phyloP scores from a whole-genome alignment of 495 filamentous ascomycete species.

The Astrothelium macrocarpum region DNA sequence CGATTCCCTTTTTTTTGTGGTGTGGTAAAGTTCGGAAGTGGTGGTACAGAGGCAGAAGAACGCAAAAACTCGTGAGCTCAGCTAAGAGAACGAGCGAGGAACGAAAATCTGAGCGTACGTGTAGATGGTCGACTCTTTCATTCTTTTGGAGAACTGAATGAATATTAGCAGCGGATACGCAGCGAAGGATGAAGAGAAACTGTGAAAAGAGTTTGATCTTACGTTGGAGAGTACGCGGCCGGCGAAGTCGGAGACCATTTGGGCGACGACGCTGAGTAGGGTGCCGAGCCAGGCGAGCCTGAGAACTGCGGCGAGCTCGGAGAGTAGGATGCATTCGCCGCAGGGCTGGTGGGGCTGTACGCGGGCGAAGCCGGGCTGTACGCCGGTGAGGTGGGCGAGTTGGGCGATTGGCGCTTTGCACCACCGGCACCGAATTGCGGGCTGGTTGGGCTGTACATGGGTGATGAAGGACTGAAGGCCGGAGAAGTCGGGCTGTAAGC shows the following conservation, averaged over 20 bases:
- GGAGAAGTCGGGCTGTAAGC: constrained; percentile 69
- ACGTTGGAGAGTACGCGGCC: constrained; percentile 27
- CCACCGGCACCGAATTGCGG: constrained; percentile 22
- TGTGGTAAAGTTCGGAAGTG: not conserved
- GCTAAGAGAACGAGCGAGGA: constrained; percentile 17
- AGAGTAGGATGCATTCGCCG: constrained; percentile 31
- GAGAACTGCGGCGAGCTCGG: constrained; percentile 61
- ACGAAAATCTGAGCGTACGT: not conserved
- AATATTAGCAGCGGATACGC: not conserved
- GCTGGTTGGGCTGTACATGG: constrained; percentile 27
- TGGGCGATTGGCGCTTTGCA: constrained; percentile 44
- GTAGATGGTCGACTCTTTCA: not conserved
- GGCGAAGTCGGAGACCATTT: constrained; percentile 42
- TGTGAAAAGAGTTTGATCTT: constrained; percentile 13
- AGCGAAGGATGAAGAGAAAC: not conserved
- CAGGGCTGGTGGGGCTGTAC: constrained; percentile 46
- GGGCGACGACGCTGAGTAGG: constrained; percentile 38
- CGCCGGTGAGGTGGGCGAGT: constrained; percentile 63
- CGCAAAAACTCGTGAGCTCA: constrained; percentile 19
- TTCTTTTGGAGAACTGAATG: constrained; percentile 9
- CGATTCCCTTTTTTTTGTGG: not conserved
- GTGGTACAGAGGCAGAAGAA: constrained; percentile 3
- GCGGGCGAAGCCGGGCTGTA: constrained; percentile 54
- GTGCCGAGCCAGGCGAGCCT: constrained; percentile 38
- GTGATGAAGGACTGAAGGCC: constrained; percentile 52